Percentiles rank a stretch among this genome's conserved stretches.
These are phyloP conservation scores for Coemansia sp. DNA, from an alignment of 192 early-diverging fungal species.

Conservation along the genomic window DNA sequence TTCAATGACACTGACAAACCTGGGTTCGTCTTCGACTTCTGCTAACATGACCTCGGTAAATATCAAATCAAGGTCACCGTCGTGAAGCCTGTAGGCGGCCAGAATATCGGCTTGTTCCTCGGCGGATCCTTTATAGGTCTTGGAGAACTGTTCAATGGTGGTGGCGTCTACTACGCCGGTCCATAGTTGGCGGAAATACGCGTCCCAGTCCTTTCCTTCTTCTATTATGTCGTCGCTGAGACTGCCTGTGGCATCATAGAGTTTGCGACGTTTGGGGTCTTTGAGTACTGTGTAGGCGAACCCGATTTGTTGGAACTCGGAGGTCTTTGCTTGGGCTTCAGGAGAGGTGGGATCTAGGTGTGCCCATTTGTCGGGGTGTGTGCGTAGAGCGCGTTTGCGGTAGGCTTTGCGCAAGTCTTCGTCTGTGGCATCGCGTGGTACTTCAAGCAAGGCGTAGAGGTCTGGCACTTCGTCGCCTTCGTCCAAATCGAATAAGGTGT, in stretches of 20 bases:
- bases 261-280: slow-evolving; percentile 62
- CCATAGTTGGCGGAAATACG: slow-evolving; percentile 81
- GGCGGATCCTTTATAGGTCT: slow-evolving; percentile 72
- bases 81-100: slow-evolving; percentile 61
- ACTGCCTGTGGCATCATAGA: slow-evolving; percentile 79
- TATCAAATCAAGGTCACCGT: slow-evolving; percentile 75
- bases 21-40: slow-evolving; percentile 64
- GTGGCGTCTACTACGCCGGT: slow-evolving; percentile 67
- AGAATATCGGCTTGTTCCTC: slow-evolving; percentile 76
- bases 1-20: slow-evolving; percentile 66
- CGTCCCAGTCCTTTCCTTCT: slow-evolving; percentile 73
- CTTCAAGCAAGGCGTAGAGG: slow-evolving; percentile 82
- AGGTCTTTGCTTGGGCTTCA: slow-evolving; percentile 51
- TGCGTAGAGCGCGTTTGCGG: slow-evolving; percentile 78
- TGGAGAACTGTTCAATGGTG: slow-evolving; percentile 74
- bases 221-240: slow-evolving; percentile 58
- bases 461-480: slow-evolving; percentile 58
- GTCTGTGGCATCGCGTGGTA: slow-evolving; percentile 67
- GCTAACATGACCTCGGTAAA: slow-evolving; percentile 63
- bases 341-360: slow-evolving; percentile 38
- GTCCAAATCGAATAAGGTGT: slow-evolving; percentile 24
- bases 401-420: slow-evolving; percentile 93
- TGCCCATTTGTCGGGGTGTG: slow-evolving; percentile 90
- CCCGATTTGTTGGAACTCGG: slow-evolving; percentile 73
- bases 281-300: slow-evolving; percentile 77